phyloP scores from a whole-genome alignment of 257 asterid genomes.

The Nicotiana paniculata region DNA sequence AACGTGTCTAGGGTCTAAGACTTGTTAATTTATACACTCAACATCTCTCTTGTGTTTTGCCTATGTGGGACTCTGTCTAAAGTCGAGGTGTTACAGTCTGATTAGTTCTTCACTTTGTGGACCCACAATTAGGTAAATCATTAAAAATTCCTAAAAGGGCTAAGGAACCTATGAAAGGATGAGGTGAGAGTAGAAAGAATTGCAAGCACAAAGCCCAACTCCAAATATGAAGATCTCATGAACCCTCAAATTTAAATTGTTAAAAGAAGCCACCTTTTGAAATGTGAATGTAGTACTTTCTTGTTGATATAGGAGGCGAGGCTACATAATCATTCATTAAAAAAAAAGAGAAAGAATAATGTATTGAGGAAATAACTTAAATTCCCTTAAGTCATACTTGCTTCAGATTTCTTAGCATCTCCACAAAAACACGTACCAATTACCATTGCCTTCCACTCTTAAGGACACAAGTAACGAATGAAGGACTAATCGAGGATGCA shows the following conservation, averaged over 20 bases:
- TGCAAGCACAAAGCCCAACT: background rate
- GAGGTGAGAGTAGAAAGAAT: background rate
- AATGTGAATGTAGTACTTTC: background rate
- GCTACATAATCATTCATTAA: background rate
- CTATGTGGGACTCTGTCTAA: too few species aligned
- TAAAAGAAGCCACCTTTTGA: background rate
- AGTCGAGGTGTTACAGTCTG: too few species aligned
- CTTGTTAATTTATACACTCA: too few species aligned
- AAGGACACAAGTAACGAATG: background rate
- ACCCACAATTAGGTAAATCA: background rate
- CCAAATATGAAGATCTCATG: background rate
- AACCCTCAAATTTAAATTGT: background rate
- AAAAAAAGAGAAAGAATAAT: background rate
- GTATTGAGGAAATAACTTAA: background rate
- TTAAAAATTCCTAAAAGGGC: background rate
- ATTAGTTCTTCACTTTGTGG: background rate
- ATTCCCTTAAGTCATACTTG: background rate
- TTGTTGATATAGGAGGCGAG: background rate
- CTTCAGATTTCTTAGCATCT: background rate
- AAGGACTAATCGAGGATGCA: background rate
- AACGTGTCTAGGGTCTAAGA: too few species aligned
- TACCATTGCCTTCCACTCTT: background rate
- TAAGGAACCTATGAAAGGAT: background rate
- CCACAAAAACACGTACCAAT: background rate
- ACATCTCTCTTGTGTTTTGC: too few species aligned